Base-by-base conservation (phyloP, 192 early-diverging fungal genomes). In the Backusella tarrabulga region DNA sequence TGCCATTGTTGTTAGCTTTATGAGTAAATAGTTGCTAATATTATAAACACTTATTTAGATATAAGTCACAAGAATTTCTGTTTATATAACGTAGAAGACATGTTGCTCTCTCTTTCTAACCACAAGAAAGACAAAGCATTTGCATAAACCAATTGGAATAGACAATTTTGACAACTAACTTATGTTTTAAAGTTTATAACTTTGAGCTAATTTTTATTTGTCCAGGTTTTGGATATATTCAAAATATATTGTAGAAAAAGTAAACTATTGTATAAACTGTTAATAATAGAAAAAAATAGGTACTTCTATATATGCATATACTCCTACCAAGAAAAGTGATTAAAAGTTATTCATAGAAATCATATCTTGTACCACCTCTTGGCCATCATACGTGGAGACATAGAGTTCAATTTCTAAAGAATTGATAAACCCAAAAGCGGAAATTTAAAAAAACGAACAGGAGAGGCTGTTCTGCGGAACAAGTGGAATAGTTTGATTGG, bases 401-500 rank as follows among this genome's bases (percentile, higher is more conserved):
- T 29, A 4, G 56, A 63, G 23, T 63, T 12, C 26, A 29, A 29
- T 60, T 21, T 6, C 6, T n/a, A 5, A 52, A 52, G n/a, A 52
- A 21, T 21, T 63, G 56, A 63, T 63, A 63, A 63, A 29, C 11
- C 56, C 56, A 63, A 63, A 63, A 11, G 56, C 56, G 56, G 56
- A 63, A 63, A 63, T 63, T 63, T 63, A 63, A 70, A 40, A 40
- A 38, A 69, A 38, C 40, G 35, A 69, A 38, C 40, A 70, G 68
- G 34, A 70, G 35, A 38, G 68, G 26, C 38, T 41, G 36, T 21
- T 70, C 34, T 35, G 21, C 21, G 1, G 63, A 68, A 75, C 74
- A 75, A 67, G 63, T 75, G 74, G 63, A 67, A 23, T 17, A 3
- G 34, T 75, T 35, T 75, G 29, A 75, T 75, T 75, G 74, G 74